Conservation (phyloP, 2,329 filamentous ascomycete species). For the Neodidymelliopsis sp. region DNA sequence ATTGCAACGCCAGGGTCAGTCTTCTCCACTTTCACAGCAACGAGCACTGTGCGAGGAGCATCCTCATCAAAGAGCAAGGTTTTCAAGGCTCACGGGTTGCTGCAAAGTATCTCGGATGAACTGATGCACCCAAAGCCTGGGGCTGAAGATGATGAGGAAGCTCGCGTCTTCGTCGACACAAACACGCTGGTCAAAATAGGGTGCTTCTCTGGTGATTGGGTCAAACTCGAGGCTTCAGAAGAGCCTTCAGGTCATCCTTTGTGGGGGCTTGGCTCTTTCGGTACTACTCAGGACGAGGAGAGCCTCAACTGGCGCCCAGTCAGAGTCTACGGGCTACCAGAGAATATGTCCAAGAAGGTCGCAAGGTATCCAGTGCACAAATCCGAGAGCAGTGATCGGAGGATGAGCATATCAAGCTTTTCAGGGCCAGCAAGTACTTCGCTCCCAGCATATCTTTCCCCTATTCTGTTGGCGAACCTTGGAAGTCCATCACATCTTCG, state of each 20-base stretch:
- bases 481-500: slow-evolving; percentile 80
- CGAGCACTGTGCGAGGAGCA: slow-evolving; percentile 76
- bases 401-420: slow-evolving; percentile 58
- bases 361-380: slow-evolving; percentile 64
- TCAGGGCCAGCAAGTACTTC: slow-evolving; percentile 38
- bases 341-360: slow-evolving; percentile 65
- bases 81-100: slow-evolving; percentile 82
- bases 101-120: slow-evolving; percentile 75
- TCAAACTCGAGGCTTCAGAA: slow-evolving; percentile 78
- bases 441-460: slow-evolving; percentile 74
- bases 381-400: slow-evolving; percentile 47
- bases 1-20: slow-evolving; percentile 85
- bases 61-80: slow-evolving; percentile 75
- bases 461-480: slow-evolving; percentile 85
- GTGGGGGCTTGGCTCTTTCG: slow-evolving; percentile 73
- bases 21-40: slow-evolving; percentile 85
- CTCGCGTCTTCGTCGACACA: slow-evolving; percentile 89
- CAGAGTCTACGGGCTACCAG: slow-evolving; percentile 87
- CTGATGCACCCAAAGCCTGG: slow-evolving; percentile 83
- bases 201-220: slow-evolving; percentile 98
- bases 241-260: slow-evolving; percentile 74
- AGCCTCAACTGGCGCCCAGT: slow-evolving; percentile 81
- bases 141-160: slow-evolving; percentile 84
- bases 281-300: slow-evolving; percentile 67
- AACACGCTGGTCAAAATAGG: slow-evolving; percentile 85